phyloP scores from a whole-genome alignment of 139 green algal species.

The Chlorella sorokiniana region DNA sequence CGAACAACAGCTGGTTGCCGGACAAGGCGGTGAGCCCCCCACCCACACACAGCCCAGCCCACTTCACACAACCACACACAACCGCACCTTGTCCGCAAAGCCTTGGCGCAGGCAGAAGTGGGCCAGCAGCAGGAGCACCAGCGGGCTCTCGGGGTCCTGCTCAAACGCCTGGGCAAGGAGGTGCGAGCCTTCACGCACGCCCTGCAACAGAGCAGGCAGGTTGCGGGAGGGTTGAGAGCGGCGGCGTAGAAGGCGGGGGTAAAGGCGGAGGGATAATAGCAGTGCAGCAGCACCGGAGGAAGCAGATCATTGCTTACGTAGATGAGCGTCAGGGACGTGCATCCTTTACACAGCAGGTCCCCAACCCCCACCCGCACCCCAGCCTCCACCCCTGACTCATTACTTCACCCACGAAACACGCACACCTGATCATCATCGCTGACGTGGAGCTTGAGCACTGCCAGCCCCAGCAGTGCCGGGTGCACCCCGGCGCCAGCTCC shows the following conservation, averaged over 20 bases:
- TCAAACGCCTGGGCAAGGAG: conserved; percentile 77
- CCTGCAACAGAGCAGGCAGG: conserved; percentile 50
- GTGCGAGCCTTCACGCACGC: conserved; percentile 67
- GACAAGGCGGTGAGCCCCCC: background rate
- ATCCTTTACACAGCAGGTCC: no score
- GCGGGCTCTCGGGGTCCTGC: conserved; percentile 65
- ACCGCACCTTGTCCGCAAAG: conserved; percentile 45
- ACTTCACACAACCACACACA: no score
- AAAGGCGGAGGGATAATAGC: no score
- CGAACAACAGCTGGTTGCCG: background rate
- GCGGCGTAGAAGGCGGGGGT: no score
- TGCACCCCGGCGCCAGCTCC: conserved; percentile 69
- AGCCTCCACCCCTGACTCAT: no score
- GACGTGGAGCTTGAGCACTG: conserved; percentile 47
- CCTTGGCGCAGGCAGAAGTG: conserved; percentile 77
- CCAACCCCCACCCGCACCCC: no score
- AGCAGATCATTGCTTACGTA: no score
- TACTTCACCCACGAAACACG: no score
- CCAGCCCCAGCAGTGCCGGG: conserved; percentile 81
- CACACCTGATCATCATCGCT: conserved; percentile 11
- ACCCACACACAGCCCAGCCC: background rate
- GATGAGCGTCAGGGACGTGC: no score
- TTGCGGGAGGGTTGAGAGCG: no score
- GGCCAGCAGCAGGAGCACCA: conserved; percentile 65
- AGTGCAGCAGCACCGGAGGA: no score